Conservation (phyloP, 768 basidiomycete genomes). For the Boletus speciosus region DNA sequence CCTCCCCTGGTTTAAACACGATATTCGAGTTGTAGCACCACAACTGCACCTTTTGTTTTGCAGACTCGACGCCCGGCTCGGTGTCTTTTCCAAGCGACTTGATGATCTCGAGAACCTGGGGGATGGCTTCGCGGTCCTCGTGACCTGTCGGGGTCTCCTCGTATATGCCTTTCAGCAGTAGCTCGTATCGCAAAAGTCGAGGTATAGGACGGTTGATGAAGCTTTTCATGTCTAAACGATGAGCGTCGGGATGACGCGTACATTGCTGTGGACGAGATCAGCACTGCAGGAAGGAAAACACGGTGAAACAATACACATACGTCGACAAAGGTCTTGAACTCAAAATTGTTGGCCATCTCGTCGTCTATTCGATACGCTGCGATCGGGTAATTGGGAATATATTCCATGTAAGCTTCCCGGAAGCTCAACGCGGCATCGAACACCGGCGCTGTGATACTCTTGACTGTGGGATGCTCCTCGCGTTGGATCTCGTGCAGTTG, state of each 20-base stretch:
- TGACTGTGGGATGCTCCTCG: constrained; percentile 80
- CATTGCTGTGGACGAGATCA: constrained; percentile 36
- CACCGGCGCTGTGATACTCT: constrained; percentile 77
- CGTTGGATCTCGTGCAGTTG: constrained; percentile 83
- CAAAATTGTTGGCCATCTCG: constrained; percentile 76
- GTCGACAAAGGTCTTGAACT: constrained; percentile 81
- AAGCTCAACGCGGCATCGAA: constrained; percentile 91
- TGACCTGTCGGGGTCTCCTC: constrained; percentile 72
- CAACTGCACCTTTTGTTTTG: constrained; percentile 85
- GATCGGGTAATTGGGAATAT: constrained; percentile 90
- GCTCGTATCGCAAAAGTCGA: constrained; percentile 82
- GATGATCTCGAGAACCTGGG: constrained; percentile 84
- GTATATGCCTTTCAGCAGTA: constrained; percentile 76
- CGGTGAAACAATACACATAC: constrained; percentile 38
- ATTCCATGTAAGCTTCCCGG: constrained; percentile 89
- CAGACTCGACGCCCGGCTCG: constrained; percentile 80
- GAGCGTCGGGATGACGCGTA: constrained; percentile 67
- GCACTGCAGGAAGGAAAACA: neutral
- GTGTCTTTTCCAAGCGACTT: constrained; percentile 82
- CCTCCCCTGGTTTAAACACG: constrained; percentile 75
- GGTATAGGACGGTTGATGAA: constrained; percentile 93
- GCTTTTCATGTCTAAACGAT: constrained; percentile 85
- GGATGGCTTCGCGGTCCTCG: constrained; percentile 79
- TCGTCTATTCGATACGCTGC: constrained; percentile 86
- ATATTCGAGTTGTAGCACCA: constrained; percentile 83